Conservation (phyloP, 2,329 filamentous ascomycete genomes). For the Stromatinia cepivora region DNA sequence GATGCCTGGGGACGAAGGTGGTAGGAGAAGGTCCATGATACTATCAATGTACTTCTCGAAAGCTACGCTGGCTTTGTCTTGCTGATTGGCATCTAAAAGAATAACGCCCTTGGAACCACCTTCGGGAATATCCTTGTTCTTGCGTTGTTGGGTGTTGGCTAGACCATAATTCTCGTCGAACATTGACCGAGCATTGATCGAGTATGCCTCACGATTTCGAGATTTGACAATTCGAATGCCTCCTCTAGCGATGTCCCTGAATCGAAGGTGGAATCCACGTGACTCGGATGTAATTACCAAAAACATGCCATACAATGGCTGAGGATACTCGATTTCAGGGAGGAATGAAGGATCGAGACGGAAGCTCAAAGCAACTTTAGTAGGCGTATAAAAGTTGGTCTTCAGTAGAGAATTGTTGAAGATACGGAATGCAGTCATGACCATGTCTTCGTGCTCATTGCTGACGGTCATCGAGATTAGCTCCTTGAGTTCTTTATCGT, state of each 20-base stretch:
- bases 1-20: conserved; percentile 89
- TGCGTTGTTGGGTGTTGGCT: conserved; percentile 96
- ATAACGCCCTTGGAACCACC: conserved; percentile 98
- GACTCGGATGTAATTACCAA: conserved; percentile 96
- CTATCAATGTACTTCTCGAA: conserved; percentile 99
- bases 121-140: conserved; percentile 99
- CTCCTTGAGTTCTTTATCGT: conserved; percentile 70
- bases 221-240: conserved; percentile 99
- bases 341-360: conserved; percentile 87
- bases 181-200: conserved; percentile 92
- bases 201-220: conserved; percentile 90
- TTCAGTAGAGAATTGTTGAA: conserved; percentile 95
- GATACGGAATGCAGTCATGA: conserved; percentile 93
- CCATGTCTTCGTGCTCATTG: conserved; percentile 97
- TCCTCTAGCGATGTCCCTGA: conserved; percentile 94
- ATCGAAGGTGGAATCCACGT: conserved; percentile 93
- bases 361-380: conserved; percentile 97
- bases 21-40: conserved; percentile 90
- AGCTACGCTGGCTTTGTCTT: conserved; percentile 86
- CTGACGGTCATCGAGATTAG: conserved; percentile 76
- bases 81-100: conserved; percentile 87
- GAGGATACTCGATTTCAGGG: conserved; percentile 87
- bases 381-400: conserved; percentile 93
- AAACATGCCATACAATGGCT: conserved; percentile 97
- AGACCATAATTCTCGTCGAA: conserved; percentile 99